Conservation (phyloP, 345 rosid genomes). For the Microthlaspi erraticum region DNA sequence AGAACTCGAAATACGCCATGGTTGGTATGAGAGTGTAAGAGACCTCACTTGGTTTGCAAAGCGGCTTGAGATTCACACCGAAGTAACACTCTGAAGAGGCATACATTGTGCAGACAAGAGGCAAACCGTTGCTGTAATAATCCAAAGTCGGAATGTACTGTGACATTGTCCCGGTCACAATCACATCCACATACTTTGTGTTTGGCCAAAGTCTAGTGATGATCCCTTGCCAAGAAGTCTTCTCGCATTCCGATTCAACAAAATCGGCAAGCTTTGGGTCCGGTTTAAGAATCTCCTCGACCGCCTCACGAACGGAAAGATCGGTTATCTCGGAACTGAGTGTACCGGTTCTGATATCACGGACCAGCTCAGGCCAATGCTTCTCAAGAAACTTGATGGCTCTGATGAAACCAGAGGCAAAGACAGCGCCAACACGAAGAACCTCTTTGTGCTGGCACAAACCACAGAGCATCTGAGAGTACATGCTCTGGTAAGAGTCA, state of each 20-base stretch:
- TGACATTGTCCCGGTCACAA: conserved; percentile 99
- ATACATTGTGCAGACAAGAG: conserved; percentile 96
- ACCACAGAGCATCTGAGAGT: conserved; percentile 80
- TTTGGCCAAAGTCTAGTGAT: conserved; percentile 81
- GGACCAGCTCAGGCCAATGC: conserved; percentile 56
- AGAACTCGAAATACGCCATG: conserved; percentile 96
- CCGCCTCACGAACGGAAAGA: conserved; percentile 60
- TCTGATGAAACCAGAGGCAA: conserved; percentile 83
- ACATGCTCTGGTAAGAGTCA: conserved; percentile 83
- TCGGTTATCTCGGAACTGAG: conserved; percentile 60
- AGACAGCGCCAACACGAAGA: conserved; percentile 80
- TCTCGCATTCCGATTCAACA: conserved; percentile 57
- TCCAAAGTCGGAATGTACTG: conserved; percentile 96
- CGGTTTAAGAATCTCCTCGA: conserved; percentile 64
- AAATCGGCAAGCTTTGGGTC: conserved; percentile 69
- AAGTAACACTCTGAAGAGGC: conserved; percentile 98
- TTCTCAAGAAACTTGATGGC: conserved; percentile 80
- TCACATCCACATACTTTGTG: conserved; percentile 89
- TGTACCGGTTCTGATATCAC: conserved; percentile 62
- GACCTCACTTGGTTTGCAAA: conserved; percentile 86
- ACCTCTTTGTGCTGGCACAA: conserved; percentile 68
- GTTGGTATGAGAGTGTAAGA: conserved; percentile 86
- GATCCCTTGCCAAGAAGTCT: conserved; percentile 72
- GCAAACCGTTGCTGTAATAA: conserved; percentile 81
- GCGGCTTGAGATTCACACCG: conserved; percentile 84